Percentiles rank a stretch among this genome's conserved stretches.
Evolutionary conservation across 371 early-diverging fungal genomes (phyloP).

Genomic region (Rhizopus delemar): DNA sequence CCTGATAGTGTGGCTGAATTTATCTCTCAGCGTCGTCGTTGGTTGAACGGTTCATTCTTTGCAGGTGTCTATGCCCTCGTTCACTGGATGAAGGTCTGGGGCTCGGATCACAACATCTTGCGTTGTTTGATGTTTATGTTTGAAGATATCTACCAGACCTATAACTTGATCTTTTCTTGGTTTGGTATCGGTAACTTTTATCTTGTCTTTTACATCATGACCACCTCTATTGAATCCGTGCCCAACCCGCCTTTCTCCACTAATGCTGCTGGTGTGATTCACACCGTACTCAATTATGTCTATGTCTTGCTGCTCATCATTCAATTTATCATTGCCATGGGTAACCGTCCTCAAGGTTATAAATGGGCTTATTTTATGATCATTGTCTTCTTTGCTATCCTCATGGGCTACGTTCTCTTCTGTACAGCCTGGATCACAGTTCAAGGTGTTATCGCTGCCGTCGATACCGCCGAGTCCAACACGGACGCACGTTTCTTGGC

Average conservation of each 20-base stretch:
- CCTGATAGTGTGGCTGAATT: conserved; percentile 75
- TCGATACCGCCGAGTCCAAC: conserved; percentile 8
- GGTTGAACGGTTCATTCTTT: conserved; percentile 84
- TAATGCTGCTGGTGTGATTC: conserved; percentile 26
- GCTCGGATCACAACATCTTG: conserved; percentile 57
- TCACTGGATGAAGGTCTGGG: conserved; percentile 55
- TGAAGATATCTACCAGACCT: conserved; percentile 62
- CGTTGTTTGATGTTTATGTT: conserved; percentile 64
- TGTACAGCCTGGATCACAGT: conserved; percentile 43
- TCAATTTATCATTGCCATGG: conserved; percentile 73
- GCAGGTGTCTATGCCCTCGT: conserved; percentile 58
- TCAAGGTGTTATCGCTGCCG: conserved; percentile 35
- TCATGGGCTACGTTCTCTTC: conserved; percentile 33
- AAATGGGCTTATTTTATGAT: conserved; percentile 64
- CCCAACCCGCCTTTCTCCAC: conserved; percentile 49
- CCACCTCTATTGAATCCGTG: conserved; percentile 37
- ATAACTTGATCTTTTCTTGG: conserved; percentile 69
- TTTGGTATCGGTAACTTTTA: conserved; percentile 74
- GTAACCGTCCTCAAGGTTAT: conserved; percentile 83
- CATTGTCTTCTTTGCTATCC: conserved; percentile 38
- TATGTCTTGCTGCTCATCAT: conserved; percentile 65
- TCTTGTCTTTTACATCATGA: conserved; percentile 71
- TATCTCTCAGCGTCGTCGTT: conserved; percentile 82
- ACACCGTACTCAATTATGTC: conserved; percentile 49
- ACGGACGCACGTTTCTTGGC: conserved; percentile 14